These are phyloP conservation scores for Sporisorium exsertum DNA, from an alignment of 1,284 basidiomycete genomes.

Conservation along the genomic window DNA sequence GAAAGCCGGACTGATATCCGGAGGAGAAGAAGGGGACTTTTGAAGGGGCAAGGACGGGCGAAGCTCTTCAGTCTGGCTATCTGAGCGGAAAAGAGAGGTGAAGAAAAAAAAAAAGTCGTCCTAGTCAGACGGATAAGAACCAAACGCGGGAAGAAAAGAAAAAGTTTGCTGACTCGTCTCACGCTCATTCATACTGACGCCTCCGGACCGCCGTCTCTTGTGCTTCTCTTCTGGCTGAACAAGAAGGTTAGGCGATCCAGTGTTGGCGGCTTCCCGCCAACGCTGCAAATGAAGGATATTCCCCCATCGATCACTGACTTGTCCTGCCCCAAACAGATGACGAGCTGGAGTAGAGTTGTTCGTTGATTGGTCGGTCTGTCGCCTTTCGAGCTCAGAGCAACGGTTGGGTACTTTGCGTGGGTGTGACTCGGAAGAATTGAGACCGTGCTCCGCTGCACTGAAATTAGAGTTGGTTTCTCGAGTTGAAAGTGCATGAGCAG, in stretches of 20 bases:
- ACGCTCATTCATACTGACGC: background rate
- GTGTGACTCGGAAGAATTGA: constrained; percentile 9
- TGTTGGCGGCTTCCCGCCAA: no score
- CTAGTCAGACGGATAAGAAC: constrained; percentile 1
- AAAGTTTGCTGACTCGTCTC: constrained; percentile 13
- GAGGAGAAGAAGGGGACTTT: constrained; percentile 9
- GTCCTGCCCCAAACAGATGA: background rate
- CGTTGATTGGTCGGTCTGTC: constrained; percentile 5
- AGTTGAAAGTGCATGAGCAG: background rate
- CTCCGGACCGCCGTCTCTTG: no score
- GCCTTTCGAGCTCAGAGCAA: no score
- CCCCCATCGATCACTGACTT: background rate
- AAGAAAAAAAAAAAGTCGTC: no score
- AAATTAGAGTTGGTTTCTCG: background rate
- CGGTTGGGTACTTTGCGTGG: no score
- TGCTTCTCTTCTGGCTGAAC: no score
- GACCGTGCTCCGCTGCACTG: background rate
- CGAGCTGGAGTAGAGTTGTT: background rate
- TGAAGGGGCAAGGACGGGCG: background rate
- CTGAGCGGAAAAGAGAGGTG: constrained; percentile 20
- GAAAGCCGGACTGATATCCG: constrained; percentile 52
- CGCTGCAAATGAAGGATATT: no score
- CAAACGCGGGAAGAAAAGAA: constrained; percentile 7
- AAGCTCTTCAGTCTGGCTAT: constrained; percentile 11
- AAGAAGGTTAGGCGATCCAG: no score